Conservation (phyloP, 306 rosid species). For the Cucurbita pepo region DNA sequence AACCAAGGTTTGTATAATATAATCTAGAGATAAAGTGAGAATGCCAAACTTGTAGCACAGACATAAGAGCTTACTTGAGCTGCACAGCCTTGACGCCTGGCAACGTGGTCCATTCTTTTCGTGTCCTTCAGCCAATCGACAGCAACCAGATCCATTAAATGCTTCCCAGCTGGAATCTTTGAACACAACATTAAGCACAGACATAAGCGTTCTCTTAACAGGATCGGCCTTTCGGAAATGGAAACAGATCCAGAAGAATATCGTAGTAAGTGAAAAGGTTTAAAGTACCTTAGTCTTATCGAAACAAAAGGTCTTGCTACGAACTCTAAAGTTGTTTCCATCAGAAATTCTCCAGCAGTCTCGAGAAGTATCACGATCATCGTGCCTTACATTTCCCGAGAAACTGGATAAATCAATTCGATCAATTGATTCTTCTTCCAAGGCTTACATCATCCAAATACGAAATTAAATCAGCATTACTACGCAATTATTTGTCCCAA, state of each 20-base stretch:
- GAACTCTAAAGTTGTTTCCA: constrained; percentile 87
- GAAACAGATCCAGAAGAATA: neutral
- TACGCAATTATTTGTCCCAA: neutral
- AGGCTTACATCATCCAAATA: constrained; percentile 29
- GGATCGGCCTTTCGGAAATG: constrained; percentile 1
- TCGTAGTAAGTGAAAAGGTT: neutral
- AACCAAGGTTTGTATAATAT: neutral
- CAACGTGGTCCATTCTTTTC: constrained; percentile 96
- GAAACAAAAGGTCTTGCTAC: constrained; percentile 76
- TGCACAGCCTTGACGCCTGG: constrained; percentile 83
- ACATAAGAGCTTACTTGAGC: constrained; percentile 54
- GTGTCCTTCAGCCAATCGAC: constrained; percentile 99
- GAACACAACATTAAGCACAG: constrained; percentile 13
- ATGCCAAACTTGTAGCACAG: neutral
- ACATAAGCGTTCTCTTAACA: constrained; percentile 19
- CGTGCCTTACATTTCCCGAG: constrained; percentile 65
- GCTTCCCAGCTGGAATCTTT: constrained; percentile 93
- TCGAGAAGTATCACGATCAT: constrained; percentile 73
- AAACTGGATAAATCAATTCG: constrained; percentile 77
- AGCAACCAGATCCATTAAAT: constrained; percentile 86
- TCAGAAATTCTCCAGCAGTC: constrained; percentile 95
- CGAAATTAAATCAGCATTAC: constrained; percentile 12
- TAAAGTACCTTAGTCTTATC: constrained; percentile 72
- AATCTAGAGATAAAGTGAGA: neutral
- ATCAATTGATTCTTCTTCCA: constrained; percentile 70